Evolutionary conservation across 352 stramenopile genomes (phyloP).

Genomic region (Phytophthora litchii): DNA sequence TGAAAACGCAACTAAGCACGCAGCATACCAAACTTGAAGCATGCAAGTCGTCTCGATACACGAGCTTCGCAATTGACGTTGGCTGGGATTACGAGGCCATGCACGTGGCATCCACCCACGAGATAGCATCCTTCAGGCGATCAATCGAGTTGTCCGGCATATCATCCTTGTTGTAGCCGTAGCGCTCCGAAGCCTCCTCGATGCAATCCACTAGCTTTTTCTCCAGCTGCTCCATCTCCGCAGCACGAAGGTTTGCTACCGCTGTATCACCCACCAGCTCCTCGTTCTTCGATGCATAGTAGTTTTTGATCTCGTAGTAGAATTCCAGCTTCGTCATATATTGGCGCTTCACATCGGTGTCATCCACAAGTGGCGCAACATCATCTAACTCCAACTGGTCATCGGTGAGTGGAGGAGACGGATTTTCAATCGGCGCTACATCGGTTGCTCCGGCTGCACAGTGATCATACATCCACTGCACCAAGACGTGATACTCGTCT

Average conservation of each 20-base stretch:
- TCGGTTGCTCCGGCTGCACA: conserved; percentile 28
- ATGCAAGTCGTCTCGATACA: neutral
- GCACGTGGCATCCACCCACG: conserved; percentile 37
- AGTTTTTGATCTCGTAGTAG: conserved; percentile 57
- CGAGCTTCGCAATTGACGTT: neutral
- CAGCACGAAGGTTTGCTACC: conserved; percentile 26
- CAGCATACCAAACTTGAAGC: neutral
- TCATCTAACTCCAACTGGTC: conserved; percentile 9
- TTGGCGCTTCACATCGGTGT: conserved; percentile 25
- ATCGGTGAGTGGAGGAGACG: conserved; percentile 14
- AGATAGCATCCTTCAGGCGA: conserved; percentile 33
- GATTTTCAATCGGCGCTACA: conserved; percentile 3
- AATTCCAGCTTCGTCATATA: conserved; percentile 63
- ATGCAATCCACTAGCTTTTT: conserved; percentile 45
- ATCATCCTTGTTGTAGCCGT: conserved; percentile 13
- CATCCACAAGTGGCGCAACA: conserved; percentile 21
- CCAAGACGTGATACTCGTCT: conserved; percentile 40
- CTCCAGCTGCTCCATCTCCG: conserved; percentile 10
- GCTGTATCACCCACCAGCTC: conserved; percentile 30
- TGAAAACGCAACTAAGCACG: conserved; percentile 9
- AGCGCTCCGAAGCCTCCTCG: conserved; percentile 33
- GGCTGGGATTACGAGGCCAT: conserved; percentile 20
- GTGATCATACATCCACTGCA: conserved; percentile 52
- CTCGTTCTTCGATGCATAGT: conserved; percentile 24
- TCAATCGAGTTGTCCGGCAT: conserved; percentile 7